Evolutionary conservation across 169 alveolate genomes (phyloP), one percentile per base, ranked within the genome.

Genomic region (Perkinsus marinus): DNA sequence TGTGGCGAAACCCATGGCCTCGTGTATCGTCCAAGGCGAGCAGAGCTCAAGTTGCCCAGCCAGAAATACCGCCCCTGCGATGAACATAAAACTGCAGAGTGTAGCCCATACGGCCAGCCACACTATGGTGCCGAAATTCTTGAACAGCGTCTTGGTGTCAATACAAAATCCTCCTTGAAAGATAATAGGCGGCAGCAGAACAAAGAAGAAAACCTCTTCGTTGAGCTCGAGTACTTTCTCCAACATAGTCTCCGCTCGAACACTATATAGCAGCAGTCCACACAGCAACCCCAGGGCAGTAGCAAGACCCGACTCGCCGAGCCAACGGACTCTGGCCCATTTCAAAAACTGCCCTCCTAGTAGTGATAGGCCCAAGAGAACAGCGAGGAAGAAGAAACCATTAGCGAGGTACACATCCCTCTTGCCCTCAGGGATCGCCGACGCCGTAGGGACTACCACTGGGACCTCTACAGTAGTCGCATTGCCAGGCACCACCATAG

Each of bases 181-280:
- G 26, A 93, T 92, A 39, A 93, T 93, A 16, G 94, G 94, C 10
- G 94, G 94, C 46, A 93, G 92, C 68, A 93, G 92, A 39, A 93
- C 43, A 46, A 93, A 90, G 39, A 93, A 93, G 90, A 93, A 93
- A 39, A 93, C 92, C 30, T 93, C 94, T 30, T 93, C 93, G 43
- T 93, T 93, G 39, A 93, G 38, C 16, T 93, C 94, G 89, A 93
- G 90, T 34, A 93, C 90, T 43, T 90, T 89, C 43, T 89, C 90
- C 17, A 92, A 79, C 43, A 79, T 89, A 22, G 90, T 89, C 26
- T 39, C 89, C 39, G 79, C 79, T 19, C 79, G 79, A 16, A 57
- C 36, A 16, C 79, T 57, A 16, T 57, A 57, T 5, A 57, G 79
- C 30, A 57, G 34, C 79, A 57, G 22, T 2, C 79, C 79, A 16